Evolutionary conservation across 306 rosid species (phyloP), one percentile per base, ranked within the genome.

Genomic region (Hippophae tibetana): DNA sequence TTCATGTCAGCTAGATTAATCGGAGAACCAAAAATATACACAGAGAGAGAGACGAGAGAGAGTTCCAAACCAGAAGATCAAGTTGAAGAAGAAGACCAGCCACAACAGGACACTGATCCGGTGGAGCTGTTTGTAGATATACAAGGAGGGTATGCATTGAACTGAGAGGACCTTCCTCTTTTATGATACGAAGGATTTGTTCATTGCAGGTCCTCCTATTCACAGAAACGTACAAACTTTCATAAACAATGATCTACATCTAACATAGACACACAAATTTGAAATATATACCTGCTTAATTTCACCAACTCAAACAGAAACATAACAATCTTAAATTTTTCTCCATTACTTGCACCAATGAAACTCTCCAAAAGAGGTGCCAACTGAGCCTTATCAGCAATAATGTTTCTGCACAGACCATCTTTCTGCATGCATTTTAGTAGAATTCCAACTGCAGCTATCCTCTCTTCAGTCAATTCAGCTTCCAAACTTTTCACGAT

Each of bases 81-180:
- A 92, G 96, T 73, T 92, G 92, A 62, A 92, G 95, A 23, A 92
- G 69, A 25, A 92, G 87, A 63, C 98, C 86, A 13, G 98, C 98
- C 72, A 87, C 87, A 47, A 73, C 76, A 50, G 98, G 95, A 70
- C 84, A 69, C 64, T 83, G 87, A 6, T 85, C 89, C 55, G 67
- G 82, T 63, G 12, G 73, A 43, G 89, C 84, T 40, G 82, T 81
- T 78, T 92, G 96, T 53, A 92, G 77, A 78, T 74, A 81, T 70
- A 76, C 69, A 58, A 92, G 86, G 61, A 92, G 86, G 49, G 82
- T 67, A 70, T 92, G 98, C 98, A 92, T 85, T 64, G 98, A 79
- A 69, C 92, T 92, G 60, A 80, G 81, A 50, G 76, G 68, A 42
- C 98, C 95, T 78, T 75, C 95, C 66, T 87, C 93, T 74, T 87